Conservation (phyloP, 2,329 filamentous ascomycete genomes). For the Pseudonectria buxi region DNA sequence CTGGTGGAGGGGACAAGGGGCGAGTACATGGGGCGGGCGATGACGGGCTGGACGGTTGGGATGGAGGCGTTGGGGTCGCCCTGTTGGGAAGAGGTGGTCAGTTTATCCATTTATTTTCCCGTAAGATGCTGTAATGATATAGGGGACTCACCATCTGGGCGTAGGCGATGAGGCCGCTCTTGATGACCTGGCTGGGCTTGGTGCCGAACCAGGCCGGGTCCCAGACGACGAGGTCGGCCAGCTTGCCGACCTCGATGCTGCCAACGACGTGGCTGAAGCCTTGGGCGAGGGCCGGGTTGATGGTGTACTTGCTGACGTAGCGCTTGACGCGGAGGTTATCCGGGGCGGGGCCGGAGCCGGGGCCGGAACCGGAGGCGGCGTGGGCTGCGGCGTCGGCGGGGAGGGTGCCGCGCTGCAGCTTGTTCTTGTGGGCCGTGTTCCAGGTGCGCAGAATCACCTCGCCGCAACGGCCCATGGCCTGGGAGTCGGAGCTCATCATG, state of each 20-base stretch:
- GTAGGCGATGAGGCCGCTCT: constrained; percentile 79
- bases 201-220: constrained; percentile 77
- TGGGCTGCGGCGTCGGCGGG: constrained; percentile 59
- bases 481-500: constrained; percentile 95
- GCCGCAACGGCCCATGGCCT: constrained; percentile 94
- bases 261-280: constrained; percentile 85
- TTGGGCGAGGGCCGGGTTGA: constrained; percentile 88
- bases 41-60: constrained; percentile 77
- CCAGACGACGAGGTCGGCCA: constrained; percentile 88
- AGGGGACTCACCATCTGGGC: constrained; percentile 65
- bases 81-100: constrained; percentile 31
- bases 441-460: constrained; percentile 90
- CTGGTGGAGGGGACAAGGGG: constrained; percentile 63
- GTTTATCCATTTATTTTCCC: too few species aligned
- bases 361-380: too few species aligned
- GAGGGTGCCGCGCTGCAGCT: constrained; percentile 70
- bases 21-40: constrained; percentile 82
- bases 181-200: constrained; percentile 75
- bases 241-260: constrained; percentile 79
- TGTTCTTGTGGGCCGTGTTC: constrained; percentile 98
- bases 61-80: constrained; percentile 79
- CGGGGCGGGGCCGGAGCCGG: constrained; percentile 65
- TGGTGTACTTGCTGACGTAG: constrained; percentile 92
- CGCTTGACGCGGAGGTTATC: constrained; percentile 91
- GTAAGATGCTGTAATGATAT: neutral